Conservation (phyloP, 106 monocot species). For the Allium cepa region DNA sequence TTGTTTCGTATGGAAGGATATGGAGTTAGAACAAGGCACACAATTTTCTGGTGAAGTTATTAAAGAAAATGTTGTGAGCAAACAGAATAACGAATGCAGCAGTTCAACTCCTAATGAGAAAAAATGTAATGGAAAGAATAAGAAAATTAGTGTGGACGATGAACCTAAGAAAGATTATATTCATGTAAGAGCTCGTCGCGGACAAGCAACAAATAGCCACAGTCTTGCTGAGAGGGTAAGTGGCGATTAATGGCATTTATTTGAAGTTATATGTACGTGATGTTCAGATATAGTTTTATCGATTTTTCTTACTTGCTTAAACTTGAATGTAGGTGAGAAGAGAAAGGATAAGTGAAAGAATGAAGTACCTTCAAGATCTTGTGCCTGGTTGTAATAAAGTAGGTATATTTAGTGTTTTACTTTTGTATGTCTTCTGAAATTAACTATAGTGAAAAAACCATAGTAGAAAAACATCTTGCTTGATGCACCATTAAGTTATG, state of each 20-base stretch:
- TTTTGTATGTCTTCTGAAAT: too few species aligned
- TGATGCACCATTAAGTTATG: too few species aligned
- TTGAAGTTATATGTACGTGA: not conserved
- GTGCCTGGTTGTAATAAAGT: slow-evolving; percentile 84
- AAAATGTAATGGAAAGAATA: slow-evolving; percentile 11
- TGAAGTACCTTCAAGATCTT: slow-evolving; percentile 86
- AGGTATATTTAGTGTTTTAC: not conserved
- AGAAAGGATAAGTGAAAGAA: slow-evolving; percentile 75
- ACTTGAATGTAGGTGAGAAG: slow-evolving; percentile 44
- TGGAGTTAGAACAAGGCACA: slow-evolving; percentile 14
- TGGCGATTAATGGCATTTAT: not conserved
- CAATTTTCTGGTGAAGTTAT: slow-evolving; percentile 12
- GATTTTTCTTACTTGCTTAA: too few species aligned
- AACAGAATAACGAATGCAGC: slow-evolving; percentile 14
- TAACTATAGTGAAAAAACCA: too few species aligned
- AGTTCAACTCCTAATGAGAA: slow-evolving; percentile 13
- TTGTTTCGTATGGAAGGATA: slow-evolving; percentile 10
- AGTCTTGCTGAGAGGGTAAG: slow-evolving; percentile 33
- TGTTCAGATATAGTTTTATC: too few species aligned
- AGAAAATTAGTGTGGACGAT: slow-evolving; percentile 7
- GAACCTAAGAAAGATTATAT: slow-evolving; percentile 22
- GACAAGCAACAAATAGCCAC: slow-evolving; percentile 37
- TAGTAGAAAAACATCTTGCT: too few species aligned
- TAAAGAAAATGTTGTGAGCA: slow-evolving; percentile 11
- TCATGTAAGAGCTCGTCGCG: slow-evolving; percentile 32